Evolutionary conservation across 768 basidiomycete species (phyloP).

Genomic region (Daedaleopsis sinensis): DNA sequence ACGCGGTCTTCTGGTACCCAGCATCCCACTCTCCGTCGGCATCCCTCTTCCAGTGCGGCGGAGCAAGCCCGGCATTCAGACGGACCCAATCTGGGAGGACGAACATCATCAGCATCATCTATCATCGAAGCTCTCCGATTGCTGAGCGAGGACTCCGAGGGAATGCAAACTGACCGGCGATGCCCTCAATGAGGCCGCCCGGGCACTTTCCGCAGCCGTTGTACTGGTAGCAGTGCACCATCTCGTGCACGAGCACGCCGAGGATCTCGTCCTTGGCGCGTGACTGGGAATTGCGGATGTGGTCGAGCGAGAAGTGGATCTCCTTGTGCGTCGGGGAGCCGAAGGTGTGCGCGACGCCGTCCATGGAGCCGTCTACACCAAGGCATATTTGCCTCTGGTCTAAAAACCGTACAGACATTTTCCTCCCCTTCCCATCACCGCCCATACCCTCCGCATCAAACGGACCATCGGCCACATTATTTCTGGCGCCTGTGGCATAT

Average conservation of each 20-base stretch:
- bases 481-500: too few species aligned
- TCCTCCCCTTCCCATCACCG: too few species aligned
- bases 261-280: constrained; percentile 58
- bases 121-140: too few species aligned
- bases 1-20: constrained; percentile 75
- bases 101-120: not conserved
- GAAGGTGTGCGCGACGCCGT: constrained; percentile 70
- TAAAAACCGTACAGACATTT: too few species aligned
- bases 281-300: constrained; percentile 52
- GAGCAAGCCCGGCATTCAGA: constrained; percentile 54
- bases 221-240: constrained; percentile 81
- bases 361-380: too few species aligned
- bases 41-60: constrained; percentile 70
- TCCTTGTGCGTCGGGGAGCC: constrained; percentile 65
- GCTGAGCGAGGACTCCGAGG: not conserved
- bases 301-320: constrained; percentile 71
- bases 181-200: constrained; percentile 75
- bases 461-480: too few species aligned
- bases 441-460: too few species aligned
- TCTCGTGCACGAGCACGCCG: constrained; percentile 75
- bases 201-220: constrained; percentile 63
- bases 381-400: too few species aligned
- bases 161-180: constrained; percentile 59
- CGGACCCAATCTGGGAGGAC: constrained; percentile 67
- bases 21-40: constrained; percentile 65